Percentiles rank a stretch among this genome's conserved stretches.
These are phyloP conservation scores for Orbilia blumenaviensis DNA, from an alignment of 2,329 filamentous ascomycete genomes.

Conservation along the genomic window DNA sequence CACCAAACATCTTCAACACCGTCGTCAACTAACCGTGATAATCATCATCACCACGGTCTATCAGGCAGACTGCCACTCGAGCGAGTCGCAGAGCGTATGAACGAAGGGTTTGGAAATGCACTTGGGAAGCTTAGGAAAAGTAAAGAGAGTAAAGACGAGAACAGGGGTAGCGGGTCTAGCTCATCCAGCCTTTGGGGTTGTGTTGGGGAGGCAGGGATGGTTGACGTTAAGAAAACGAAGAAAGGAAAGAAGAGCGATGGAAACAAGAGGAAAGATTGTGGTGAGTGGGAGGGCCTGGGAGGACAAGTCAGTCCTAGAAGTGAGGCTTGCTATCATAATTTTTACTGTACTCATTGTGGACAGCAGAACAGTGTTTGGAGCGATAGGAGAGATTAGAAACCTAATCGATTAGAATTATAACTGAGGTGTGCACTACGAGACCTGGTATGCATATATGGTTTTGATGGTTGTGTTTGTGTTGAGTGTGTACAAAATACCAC, in stretches of 20 bases:
- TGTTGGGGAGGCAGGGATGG: background rate
- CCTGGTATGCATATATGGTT: too few species aligned
- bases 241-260: too few species aligned
- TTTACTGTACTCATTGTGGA: conserved; percentile 14
- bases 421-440: background rate
- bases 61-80: background rate
- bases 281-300: background rate
- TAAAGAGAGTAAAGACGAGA: background rate
- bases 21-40: background rate
- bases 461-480: too few species aligned
- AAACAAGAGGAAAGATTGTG: too few species aligned
- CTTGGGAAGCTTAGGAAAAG: background rate
- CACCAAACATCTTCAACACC: too few species aligned
- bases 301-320: background rate
- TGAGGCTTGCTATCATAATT: background rate
- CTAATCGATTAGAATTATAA: background rate
- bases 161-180: too few species aligned
- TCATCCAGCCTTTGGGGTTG: background rate
- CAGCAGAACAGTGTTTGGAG: conserved; percentile 15
- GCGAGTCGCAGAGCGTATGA: background rate
- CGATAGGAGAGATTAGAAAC: background rate
- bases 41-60: background rate
- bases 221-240: background rate
- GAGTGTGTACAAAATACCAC: too few species aligned
- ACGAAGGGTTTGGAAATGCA: background rate